phyloP scores from a whole-genome alignment of 495 filamentous ascomycete species.

The Penicillium cataractarum region DNA sequence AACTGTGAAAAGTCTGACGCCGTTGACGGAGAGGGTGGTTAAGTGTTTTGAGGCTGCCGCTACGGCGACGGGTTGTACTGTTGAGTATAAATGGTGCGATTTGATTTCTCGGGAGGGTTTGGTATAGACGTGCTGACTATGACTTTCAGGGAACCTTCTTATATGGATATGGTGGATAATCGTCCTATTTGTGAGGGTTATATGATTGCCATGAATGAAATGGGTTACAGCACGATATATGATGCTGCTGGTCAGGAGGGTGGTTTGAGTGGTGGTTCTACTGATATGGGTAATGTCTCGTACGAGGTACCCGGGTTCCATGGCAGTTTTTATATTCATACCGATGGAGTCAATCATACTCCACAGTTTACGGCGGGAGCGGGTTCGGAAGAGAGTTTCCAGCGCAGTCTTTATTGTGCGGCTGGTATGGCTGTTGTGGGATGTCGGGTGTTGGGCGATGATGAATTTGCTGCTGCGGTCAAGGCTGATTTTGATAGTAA shows the following conservation, averaged over 20 bases:
- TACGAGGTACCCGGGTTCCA: conserved; percentile 62
- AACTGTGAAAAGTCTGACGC: conserved; percentile 44
- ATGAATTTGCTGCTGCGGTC: conserved; percentile 45
- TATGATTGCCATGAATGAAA: conserved; percentile 50
- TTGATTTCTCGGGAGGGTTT: background rate
- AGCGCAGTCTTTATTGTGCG: conserved; percentile 51
- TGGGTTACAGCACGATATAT: conserved; percentile 46
- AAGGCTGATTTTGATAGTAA: conserved; percentile 39
- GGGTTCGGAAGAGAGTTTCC: conserved; percentile 51
- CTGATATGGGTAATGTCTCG: conserved; percentile 57
- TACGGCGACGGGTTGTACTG: conserved; percentile 56
- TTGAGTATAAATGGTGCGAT: conserved; percentile 47
- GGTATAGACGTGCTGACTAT: background rate
- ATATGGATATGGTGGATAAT: conserved; percentile 57
- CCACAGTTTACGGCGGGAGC: conserved; percentile 57
- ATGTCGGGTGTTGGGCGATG: conserved; percentile 51
- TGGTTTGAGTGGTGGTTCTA: conserved; percentile 33
- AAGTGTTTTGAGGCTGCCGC: conserved; percentile 62
- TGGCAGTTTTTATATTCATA: conserved; percentile 55
- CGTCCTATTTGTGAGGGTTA: conserved; percentile 53
- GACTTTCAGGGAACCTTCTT: conserved; percentile 43
- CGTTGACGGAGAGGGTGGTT: conserved; percentile 52
- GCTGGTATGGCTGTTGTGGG: conserved; percentile 61
- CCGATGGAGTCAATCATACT: conserved; percentile 56
- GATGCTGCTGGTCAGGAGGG: conserved; percentile 41